These are phyloP conservation scores for Aspergillus aculeatinus DNA, from an alignment of 2,329 filamentous ascomycete genomes.

Conservation along the genomic window DNA sequence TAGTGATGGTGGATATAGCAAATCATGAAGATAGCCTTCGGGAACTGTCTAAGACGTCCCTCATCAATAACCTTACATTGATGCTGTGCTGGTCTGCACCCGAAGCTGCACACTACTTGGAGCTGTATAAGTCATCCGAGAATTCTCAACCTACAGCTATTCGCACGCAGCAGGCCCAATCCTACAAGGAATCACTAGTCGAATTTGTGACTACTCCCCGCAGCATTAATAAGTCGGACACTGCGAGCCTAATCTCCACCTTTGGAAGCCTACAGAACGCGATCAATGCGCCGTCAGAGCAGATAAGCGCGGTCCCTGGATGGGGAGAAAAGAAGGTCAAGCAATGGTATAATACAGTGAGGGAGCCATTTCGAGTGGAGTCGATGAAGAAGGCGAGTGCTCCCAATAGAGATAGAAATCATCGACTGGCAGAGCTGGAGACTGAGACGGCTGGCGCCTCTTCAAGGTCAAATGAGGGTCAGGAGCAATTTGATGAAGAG, in stretches of 20 bases:
- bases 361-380: slow-evolving; percentile 78
- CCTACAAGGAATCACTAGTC: slow-evolving; percentile 81
- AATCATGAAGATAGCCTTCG: slow-evolving; percentile 89
- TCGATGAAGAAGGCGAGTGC: slow-evolving; percentile 63
- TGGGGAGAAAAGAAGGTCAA: slow-evolving; percentile 97
- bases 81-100: slow-evolving; percentile 92
- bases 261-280: slow-evolving; percentile 88
- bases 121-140: slow-evolving; percentile 93
- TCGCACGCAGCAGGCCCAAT: slow-evolving; percentile 76
- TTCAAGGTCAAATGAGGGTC: neutral
- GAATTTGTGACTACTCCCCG: slow-evolving; percentile 91
- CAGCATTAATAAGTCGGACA: slow-evolving; percentile 92
- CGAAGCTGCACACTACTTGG: slow-evolving; percentile 89
- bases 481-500: slow-evolving; percentile 33
- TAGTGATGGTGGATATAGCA: slow-evolving; percentile 91
- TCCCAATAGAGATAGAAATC: slow-evolving; percentile 15
- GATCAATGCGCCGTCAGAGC: slow-evolving; percentile 82
- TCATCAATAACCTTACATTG: slow-evolving; percentile 89
- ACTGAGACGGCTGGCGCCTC: slow-evolving; percentile 44
- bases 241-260: slow-evolving; percentile 81
- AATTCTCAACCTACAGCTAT: slow-evolving; percentile 80
- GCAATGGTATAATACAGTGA: slow-evolving; percentile 76
- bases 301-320: slow-evolving; percentile 78
- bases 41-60: slow-evolving; percentile 86
- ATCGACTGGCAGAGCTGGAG: neutral